These are phyloP conservation scores for Medicago truncatula DNA, from an alignment of 306 rosid genomes.

Conservation along the genomic window DNA sequence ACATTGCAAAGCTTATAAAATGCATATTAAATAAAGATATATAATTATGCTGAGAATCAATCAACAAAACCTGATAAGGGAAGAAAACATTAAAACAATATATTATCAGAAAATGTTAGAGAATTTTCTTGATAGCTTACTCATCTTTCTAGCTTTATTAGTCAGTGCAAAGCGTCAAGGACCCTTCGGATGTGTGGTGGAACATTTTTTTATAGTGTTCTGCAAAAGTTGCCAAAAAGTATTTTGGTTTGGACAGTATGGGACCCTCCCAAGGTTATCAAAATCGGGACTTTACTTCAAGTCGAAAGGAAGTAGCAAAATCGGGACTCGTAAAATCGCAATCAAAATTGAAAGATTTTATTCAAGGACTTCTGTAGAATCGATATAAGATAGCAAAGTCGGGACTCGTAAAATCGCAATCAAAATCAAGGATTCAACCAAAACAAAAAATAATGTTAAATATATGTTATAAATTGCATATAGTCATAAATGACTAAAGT, in stretches of 20 bases:
- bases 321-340: too few relatives aligned
- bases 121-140: constrained; percentile 41
- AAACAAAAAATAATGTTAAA: too few relatives aligned
- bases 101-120: constrained; percentile 21
- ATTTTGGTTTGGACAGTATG: constrained; percentile 8
- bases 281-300: too few relatives aligned
- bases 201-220: constrained; percentile 21
- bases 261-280: constrained; percentile 53
- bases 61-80: background rate
- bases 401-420: too few relatives aligned
- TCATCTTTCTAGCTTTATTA: constrained; percentile 49
- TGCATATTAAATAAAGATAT: background rate
- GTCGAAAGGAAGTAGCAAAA: too few relatives aligned
- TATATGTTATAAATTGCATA: too few relatives aligned
- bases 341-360: too few relatives aligned
- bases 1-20: background rate
- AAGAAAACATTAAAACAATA: constrained; percentile 38
- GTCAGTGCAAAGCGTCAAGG: constrained; percentile 38
- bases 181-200: constrained; percentile 2
- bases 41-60: constrained; percentile 17
- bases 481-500: too few relatives aligned
- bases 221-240: constrained; percentile 43
- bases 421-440: too few relatives aligned
- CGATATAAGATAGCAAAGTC: too few relatives aligned
- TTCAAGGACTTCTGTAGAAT: too few relatives aligned